Base-by-base conservation (phyloP, 1,284 basidiomycete species). In the Flammula alnicola region DNA sequence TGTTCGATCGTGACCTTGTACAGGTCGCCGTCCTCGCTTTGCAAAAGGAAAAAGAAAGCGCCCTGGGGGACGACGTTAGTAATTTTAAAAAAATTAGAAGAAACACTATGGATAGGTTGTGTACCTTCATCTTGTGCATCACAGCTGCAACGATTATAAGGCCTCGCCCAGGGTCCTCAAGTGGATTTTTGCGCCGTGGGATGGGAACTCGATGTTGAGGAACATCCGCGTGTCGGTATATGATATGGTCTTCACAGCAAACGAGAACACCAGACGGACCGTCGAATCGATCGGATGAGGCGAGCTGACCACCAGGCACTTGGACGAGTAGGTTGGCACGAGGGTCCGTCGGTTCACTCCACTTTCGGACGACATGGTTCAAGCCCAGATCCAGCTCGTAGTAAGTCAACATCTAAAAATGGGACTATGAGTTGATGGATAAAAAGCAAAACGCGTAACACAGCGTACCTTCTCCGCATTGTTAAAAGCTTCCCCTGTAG, bases 81-180 rank as follows among this genome's bases (percentile, higher is more conserved):
- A 29, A 17, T n/a, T n/a, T n/a, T n/a, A n/a, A n/a, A n/a, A n/a
- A n/a, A n/a, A n/a, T n/a, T n/a, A n/a, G n/a, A 36, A 56, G 22
- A 57, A 29, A 16, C 17, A 46, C n/a, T 12, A 16, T 33, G 26
- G 29, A 43, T 16, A 14, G 5, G 33, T 38, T 11, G 61, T 78
- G 46, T 47, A 92, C 93, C 87, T 93, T 95, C 92, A 98, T 97
- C 74, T 97, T 97, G 79, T 98, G 95, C 93, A 98, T 96, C 44
- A 97, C 95, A 4, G 92, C 92, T 23, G 93, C 77, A 0, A 88
- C 89, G 52, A 98, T 95, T 63, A 98, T 92, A 20, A 95, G 63
- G 0, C 93, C 91, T 51, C 93, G 80, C 27, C 88, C 82, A 19
- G 85, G 76, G 59, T 92, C 88, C 54, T 91, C 89, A 11, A 97